These are phyloP conservation scores for Yarrowia alimentaria DNA, from an alignment of 805 yeast genomes.

Conservation along the genomic window DNA sequence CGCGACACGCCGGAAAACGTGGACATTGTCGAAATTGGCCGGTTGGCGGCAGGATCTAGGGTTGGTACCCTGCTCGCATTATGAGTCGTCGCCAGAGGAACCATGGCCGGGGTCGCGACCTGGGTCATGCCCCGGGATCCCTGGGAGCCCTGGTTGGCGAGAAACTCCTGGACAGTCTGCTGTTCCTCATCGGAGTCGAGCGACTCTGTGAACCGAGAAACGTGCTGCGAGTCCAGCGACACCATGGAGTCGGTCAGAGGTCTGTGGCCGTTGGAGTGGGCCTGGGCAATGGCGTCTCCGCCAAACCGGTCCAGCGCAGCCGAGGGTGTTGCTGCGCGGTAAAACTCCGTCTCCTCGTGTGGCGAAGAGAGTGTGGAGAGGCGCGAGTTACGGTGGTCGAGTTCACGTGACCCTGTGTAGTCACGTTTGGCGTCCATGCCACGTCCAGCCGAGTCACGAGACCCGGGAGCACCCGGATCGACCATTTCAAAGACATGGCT, in stretches of 20 bases:
- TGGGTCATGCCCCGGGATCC: neutral
- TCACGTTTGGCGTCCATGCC: too few relatives aligned
- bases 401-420: neutral
- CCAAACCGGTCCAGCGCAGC: neutral
- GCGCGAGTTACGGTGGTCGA: neutral
- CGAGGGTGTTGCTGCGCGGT: conserved; percentile 7
- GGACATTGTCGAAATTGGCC: conserved; percentile 1
- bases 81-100: neutral
- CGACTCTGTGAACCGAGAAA: conserved; percentile 10
- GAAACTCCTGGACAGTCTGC: too few relatives aligned
- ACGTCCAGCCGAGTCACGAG: too few relatives aligned
- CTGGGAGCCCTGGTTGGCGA: too few relatives aligned
- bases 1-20: conserved; percentile 6
- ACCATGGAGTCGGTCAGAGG: too few relatives aligned
- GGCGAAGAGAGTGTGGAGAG: neutral
- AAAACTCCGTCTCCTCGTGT: conserved; percentile 2
- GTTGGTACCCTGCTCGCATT: neutral
- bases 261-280: conserved; percentile 6
- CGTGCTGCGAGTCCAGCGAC: neutral
- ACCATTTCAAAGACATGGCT: conserved; percentile 9
- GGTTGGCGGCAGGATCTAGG: neutral
- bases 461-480: too few relatives aligned
- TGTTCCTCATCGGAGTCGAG: neutral
- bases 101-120: too few relatives aligned
- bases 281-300: conserved; percentile 13